These are phyloP conservation scores for Phytophthora palmivora DNA, from an alignment of 352 stramenopile genomes.

Conservation along the genomic window DNA sequence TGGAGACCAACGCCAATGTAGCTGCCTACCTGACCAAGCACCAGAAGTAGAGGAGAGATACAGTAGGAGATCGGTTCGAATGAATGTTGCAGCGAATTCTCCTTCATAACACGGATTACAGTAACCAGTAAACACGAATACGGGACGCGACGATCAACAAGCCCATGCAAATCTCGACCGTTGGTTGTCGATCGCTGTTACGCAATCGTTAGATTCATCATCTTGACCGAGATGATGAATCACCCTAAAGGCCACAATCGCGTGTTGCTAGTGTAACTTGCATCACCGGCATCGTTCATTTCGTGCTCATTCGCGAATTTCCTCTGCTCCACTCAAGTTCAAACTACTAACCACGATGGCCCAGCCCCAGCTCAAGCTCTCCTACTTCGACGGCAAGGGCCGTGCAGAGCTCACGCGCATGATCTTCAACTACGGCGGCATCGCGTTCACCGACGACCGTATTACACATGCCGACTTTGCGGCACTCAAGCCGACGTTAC, in stretches of 20 bases:
- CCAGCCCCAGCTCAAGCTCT: constrained; percentile 53
- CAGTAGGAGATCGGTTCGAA: constrained; percentile 1
- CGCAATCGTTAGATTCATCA: constrained; percentile 9
- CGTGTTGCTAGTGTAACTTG: constrained; percentile 1
- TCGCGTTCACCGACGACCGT: constrained; percentile 48
- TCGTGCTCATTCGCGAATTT: constrained; percentile 29
- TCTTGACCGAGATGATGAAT: too few species aligned
- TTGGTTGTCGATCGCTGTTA: not conserved
- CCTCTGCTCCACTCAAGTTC: constrained; percentile 3
- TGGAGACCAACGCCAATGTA: constrained; percentile 46
- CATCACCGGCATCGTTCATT: constrained; percentile 6
- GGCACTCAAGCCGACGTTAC: constrained; percentile 45
- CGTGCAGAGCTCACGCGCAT: constrained; percentile 62
- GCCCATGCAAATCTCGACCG: too few species aligned
- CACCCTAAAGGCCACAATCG: too few species aligned
- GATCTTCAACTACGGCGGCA: constrained; percentile 43
- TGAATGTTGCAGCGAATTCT: not conserved
- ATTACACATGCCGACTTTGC: constrained; percentile 35
- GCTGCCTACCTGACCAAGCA: constrained; percentile 45
- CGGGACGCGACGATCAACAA: too few species aligned
- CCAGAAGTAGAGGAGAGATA: constrained; percentile 20
- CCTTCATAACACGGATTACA: not conserved
- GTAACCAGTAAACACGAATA: too few species aligned
- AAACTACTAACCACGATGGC: constrained; percentile 18
- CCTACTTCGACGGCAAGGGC: constrained; percentile 63